Conservation (phyloP, 2,329 filamentous ascomycete species). For the Tolypocladium amazonense region DNA sequence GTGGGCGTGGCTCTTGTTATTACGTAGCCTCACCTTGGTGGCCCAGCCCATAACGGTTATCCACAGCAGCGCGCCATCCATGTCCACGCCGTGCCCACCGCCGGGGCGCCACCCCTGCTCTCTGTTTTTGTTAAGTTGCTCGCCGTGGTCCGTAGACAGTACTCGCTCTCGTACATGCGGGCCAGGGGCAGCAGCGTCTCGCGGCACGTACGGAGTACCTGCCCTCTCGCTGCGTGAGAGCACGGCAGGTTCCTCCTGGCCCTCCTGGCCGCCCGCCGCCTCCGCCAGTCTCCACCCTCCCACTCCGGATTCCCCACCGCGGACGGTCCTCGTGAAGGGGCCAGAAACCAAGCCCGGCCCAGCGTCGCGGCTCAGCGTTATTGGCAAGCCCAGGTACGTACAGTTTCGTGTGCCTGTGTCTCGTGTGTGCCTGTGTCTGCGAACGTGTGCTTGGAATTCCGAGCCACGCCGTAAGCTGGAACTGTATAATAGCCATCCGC, state of each 20-base stretch:
- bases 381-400: not conserved
- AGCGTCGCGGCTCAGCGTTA: not conserved
- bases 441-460: not conserved
- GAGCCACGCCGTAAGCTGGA: not conserved
- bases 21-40: not conserved
- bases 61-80: not conserved
- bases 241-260: not conserved
- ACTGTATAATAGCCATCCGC: conserved; percentile 4
- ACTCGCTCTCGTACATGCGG: not conserved
- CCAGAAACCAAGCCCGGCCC: not conserved
- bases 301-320: conserved; percentile 3
- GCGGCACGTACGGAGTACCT: not conserved
- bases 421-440: not conserved
- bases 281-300: not conserved
- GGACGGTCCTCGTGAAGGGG: conserved; percentile 3
- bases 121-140: not conserved
- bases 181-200: not conserved
- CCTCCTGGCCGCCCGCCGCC: not conserved
- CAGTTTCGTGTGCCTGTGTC: not conserved
- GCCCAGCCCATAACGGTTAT: not conserved
- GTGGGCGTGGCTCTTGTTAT: not conserved
- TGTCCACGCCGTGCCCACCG: not conserved
- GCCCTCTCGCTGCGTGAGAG: not conserved
- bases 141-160: not conserved
- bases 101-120: not conserved